Evolutionary conservation across 2,329 filamentous ascomycete species (phyloP).

Genomic region (Tolypocladium nubicola): DNA sequence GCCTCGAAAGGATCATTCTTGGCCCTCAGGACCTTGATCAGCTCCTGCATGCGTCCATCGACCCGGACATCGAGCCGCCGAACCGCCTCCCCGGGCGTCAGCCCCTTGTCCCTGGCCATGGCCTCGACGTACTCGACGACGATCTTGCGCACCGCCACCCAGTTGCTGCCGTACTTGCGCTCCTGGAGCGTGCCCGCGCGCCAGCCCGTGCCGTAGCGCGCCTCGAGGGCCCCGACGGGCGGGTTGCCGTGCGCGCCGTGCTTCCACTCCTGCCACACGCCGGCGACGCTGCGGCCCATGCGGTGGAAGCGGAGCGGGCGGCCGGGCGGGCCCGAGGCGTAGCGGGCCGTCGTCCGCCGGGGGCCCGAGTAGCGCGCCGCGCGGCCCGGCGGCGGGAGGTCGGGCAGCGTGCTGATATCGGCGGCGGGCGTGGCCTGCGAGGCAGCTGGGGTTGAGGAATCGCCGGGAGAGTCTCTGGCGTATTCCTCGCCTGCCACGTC

Average conservation of each 20-base stretch:
- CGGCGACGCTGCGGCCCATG: conserved; percentile 12
- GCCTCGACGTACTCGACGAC: conserved; percentile 10
- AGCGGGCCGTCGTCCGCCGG: conserved; percentile 7
- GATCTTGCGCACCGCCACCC: conserved; percentile 11
- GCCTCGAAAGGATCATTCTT: conserved; percentile 11
- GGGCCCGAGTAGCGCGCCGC: conserved; percentile 9
- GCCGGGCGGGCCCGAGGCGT: conserved; percentile 7
- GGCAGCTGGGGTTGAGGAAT: too few relatives aligned
- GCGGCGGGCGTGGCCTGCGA: background rate
- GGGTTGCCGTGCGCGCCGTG: conserved; percentile 10
- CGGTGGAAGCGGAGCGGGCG: conserved; percentile 11
- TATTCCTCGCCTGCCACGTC: too few relatives aligned
- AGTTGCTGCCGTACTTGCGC: conserved; percentile 16
- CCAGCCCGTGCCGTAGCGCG: conserved; percentile 10
- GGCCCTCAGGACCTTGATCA: conserved; percentile 10
- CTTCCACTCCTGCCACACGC: conserved; percentile 15
- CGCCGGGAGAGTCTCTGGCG: too few relatives aligned
- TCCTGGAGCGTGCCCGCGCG: conserved; percentile 7
- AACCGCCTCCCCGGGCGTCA: conserved; percentile 5
- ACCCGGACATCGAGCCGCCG: conserved; percentile 9
- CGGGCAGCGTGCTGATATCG: background rate
- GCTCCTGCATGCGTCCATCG: conserved; percentile 12
- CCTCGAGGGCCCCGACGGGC: conserved; percentile 11
- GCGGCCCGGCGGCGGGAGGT: too few relatives aligned
- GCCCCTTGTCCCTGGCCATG: conserved; percentile 1